Conservation (phyloP, 352 stramenopile genomes). For the Aphanomyces euteiches region DNA sequence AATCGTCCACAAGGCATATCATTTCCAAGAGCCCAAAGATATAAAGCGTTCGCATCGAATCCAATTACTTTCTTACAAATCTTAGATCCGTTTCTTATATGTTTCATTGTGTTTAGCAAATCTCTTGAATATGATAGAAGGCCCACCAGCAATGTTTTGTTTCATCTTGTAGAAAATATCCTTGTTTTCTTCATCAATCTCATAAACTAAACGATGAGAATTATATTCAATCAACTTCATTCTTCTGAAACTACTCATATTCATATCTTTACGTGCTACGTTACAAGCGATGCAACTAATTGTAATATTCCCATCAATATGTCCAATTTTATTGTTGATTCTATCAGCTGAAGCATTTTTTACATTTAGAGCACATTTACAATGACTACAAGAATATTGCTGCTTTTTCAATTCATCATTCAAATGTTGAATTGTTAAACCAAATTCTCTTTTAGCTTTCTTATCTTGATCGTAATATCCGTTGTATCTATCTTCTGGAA, state of each 20-base stretch:
- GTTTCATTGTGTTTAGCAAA: slow-evolving; percentile 39
- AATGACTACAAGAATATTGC: slow-evolving; percentile 35
- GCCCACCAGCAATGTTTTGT: slow-evolving; percentile 33
- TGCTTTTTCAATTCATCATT: slow-evolving; percentile 32
- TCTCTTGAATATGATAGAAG: slow-evolving; percentile 33
- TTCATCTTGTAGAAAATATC: slow-evolving; percentile 34
- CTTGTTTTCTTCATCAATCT: slow-evolving; percentile 33
- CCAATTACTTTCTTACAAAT: slow-evolving; percentile 34
- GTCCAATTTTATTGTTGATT: slow-evolving; percentile 32
- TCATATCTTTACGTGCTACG: slow-evolving; percentile 36
- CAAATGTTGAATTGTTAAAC: slow-evolving; percentile 31
- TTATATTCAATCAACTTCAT: slow-evolving; percentile 35
- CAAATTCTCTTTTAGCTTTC: slow-evolving; percentile 31
- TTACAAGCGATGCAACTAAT: slow-evolving; percentile 34
- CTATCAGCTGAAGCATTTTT: slow-evolving; percentile 36
- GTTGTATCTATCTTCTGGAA: slow-evolving; percentile 18
- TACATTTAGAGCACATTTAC: slow-evolving; percentile 31
- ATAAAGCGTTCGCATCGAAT: slow-evolving; percentile 36
- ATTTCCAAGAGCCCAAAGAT: slow-evolving; percentile 37
- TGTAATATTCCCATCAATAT: slow-evolving; percentile 31
- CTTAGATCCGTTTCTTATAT: slow-evolving; percentile 32
- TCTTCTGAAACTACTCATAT: slow-evolving; percentile 27
- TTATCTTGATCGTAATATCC: slow-evolving; percentile 35
- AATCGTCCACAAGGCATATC: slow-evolving; percentile 38
- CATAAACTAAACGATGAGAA: slow-evolving; percentile 27